Base-by-base conservation (phyloP, 176 grass and related monocot species). In the Chloris gayana region DNA sequence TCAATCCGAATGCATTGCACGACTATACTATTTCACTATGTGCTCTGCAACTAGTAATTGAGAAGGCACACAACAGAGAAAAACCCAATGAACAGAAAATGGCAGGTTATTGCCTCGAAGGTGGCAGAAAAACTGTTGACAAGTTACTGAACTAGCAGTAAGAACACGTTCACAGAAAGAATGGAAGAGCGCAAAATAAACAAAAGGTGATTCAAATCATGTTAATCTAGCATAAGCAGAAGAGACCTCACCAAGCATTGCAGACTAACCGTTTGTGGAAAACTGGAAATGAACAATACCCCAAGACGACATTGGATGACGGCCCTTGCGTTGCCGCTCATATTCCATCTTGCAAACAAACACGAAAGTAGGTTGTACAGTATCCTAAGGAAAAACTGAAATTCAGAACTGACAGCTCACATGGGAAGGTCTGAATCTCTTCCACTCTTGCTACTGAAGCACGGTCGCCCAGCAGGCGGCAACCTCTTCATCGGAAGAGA, bases 401-500 rank as follows among this genome's bases (percentile, higher is more conserved):
- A 35, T 24, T 82, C 60, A 61, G 61, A 65, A 64, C 49, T 64
- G 71, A n/a, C 73, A 54, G 35, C 65, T 73, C 84, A 88, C 65
- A 91, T 74, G 14, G 92, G 79, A 93, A 76, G 64, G 34, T 85
- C 75, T 37, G 87, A 34, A 59, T 85, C 86, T 75, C 84, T 84
- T 34, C 72, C 80, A 34, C 53, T 89, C 83, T 92, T 81, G 14
- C 68, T 82, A 62, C 83, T 91, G 39, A 88, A 84, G 73, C 83
- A 82, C 14, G 88, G 70, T 83, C 76, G 85, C 75, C 88, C 96
- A 77, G 82, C 60, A 39, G 92, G 58, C 17, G 81, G 65, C 37
- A 91, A 68, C 63, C 96, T 87, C 89, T 93, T 99, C 90, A 71
- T 83, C 41, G 51, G 69, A 39, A 49, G 35, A 1, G 84, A 6